These are phyloP conservation scores for Volvariella surrecta DNA, from an alignment of 1,284 basidiomycete species.

Conservation along the genomic window DNA sequence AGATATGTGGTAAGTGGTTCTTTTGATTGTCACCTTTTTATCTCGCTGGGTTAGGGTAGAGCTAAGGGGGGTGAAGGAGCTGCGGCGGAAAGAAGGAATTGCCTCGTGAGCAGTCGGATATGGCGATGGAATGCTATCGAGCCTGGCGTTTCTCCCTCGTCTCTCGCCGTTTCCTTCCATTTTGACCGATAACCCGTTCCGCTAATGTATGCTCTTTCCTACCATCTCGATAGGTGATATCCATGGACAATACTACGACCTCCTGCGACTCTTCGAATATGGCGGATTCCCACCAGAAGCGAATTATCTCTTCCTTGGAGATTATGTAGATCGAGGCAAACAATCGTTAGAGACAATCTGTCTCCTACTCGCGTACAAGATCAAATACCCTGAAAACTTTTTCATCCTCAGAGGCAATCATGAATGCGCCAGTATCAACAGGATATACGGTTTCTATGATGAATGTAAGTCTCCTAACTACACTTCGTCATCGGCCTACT, in stretches of 20 bases:
- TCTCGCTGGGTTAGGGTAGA: neutral
- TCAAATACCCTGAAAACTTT: conserved; percentile 98
- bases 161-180: conserved; percentile 9
- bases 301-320: conserved; percentile 93
- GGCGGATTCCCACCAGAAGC: conserved; percentile 95
- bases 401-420: conserved; percentile 94
- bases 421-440: conserved; percentile 91
- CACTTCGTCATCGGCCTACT: conserved; percentile 6
- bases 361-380: conserved; percentile 88
- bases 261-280: conserved; percentile 90
- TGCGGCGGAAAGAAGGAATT: too few species aligned
- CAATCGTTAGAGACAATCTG: conserved; percentile 93
- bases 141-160: conserved; percentile 12
- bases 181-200: conserved; percentile 1
- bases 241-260: conserved; percentile 93
- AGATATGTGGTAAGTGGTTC: conserved; percentile 89
- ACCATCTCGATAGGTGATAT: conserved; percentile 63
- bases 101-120: too few species aligned
- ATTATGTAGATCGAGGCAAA: conserved; percentile 94
- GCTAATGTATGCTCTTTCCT: too few species aligned
- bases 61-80: too few species aligned
- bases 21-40: conserved; percentile 3
- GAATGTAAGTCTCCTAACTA: conserved; percentile 88
- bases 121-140: too few species aligned
- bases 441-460: conserved; percentile 96